Percentiles rank a stretch among this genome's conserved stretches.
Evolutionary conservation across 2,329 filamentous ascomycete genomes (phyloP).

Genomic region (Pezicula neosporulosa): DNA sequence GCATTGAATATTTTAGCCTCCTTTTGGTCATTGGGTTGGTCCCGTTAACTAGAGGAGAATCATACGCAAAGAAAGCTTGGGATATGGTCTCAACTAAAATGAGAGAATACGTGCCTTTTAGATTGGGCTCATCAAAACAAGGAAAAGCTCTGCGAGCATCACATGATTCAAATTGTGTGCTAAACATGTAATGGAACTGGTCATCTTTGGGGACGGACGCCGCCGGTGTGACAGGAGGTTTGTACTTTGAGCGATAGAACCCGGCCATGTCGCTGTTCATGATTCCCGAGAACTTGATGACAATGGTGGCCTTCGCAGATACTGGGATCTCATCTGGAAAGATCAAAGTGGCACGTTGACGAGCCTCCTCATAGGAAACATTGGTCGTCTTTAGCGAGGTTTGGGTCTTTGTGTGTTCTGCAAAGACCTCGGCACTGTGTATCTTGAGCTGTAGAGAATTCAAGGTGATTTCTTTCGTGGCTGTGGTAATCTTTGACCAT

Average conservation of each 20-base stretch:
- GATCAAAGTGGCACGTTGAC: conserved; percentile 76
- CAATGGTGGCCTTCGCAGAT: conserved; percentile 62
- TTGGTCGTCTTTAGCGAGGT: conserved; percentile 54
- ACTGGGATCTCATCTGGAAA: conserved; percentile 71
- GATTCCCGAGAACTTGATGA: conserved; percentile 72
- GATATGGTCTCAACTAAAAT: no score
- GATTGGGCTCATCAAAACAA: conserved; percentile 96
- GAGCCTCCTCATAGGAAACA: conserved; percentile 77
- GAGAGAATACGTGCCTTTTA: conserved; percentile 51
- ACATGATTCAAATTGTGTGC: conserved; percentile 96
- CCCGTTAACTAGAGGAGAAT: no score
- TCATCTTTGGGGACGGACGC: conserved; percentile 74
- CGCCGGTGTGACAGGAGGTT: conserved; percentile 68
- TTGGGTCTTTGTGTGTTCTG: conserved; percentile 55
- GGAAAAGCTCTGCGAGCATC: conserved; percentile 94
- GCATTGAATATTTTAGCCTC: no score
- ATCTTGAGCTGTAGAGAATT: conserved; percentile 86
- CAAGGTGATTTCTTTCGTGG: conserved; percentile 73
- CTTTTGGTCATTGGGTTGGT: no score
- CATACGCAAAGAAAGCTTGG: no score
- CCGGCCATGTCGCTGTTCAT: conserved; percentile 92
- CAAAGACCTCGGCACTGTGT: conserved; percentile 58
- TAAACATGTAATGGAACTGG: conserved; percentile 73
- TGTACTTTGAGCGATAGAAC: conserved; percentile 94
- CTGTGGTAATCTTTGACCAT: conserved; percentile 66